Conservation (phyloP, 176 grass and related monocot species). For the Triticum dicoccoides region DNA sequence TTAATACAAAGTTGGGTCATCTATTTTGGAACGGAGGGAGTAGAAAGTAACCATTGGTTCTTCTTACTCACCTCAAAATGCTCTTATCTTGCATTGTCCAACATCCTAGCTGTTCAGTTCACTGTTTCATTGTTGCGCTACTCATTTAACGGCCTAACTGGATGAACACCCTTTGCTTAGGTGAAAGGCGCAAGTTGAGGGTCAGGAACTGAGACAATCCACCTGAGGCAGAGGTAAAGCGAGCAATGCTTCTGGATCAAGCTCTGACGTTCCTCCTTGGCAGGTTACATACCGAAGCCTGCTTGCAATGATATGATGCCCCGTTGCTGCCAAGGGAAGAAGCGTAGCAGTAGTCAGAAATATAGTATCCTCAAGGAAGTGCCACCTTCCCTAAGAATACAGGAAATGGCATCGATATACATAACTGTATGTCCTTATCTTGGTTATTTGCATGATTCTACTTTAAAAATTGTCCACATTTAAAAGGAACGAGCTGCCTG, state of each 20-base stretch:
- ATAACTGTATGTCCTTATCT: neutral
- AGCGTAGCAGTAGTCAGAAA: neutral
- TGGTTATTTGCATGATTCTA: neutral
- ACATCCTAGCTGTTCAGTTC: neutral
- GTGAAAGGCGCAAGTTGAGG: conserved; percentile 3
- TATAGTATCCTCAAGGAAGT: neutral
- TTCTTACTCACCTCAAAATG: neutral
- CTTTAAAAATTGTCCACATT: neutral
- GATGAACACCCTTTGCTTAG: neutral
- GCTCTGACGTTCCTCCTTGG: neutral
- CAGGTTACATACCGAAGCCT: neutral
- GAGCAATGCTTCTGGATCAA: neutral
- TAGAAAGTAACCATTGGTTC: neutral
- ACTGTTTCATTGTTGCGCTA: neutral
- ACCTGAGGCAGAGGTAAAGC: neutral
- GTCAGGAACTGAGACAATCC: neutral
- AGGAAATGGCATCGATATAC: conserved; percentile 3
- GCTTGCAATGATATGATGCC: neutral
- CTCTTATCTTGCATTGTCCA: neutral
- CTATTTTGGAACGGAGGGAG: too few species aligned
- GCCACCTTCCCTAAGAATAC: neutral
- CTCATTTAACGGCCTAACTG: conserved; percentile 16
- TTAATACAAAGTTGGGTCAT: too few species aligned
- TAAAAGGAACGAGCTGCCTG: neutral
- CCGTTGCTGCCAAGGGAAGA: neutral